These are phyloP conservation scores for Pichia exigua DNA, from an alignment of 805 yeast species.

Conservation along the genomic window DNA sequence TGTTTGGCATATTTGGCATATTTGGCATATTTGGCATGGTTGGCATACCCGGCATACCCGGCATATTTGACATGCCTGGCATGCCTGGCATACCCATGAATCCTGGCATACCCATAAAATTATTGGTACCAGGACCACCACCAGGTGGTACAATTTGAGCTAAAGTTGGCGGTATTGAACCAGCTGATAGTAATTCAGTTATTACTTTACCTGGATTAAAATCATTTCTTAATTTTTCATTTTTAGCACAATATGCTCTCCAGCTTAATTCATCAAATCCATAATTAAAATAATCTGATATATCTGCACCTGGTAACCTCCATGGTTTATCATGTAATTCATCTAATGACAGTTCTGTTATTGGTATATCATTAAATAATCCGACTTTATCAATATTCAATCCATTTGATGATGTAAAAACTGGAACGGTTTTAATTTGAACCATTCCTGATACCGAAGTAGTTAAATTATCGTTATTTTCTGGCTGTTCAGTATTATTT, in stretches of 20 bases:
- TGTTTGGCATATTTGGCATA: slow-evolving; percentile 11
- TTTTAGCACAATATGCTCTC: slow-evolving; percentile 86
- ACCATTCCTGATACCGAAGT: slow-evolving; percentile 15
- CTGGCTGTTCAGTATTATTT: slow-evolving; percentile 1
- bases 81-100: slow-evolving; percentile 19
- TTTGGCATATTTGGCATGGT: slow-evolving; percentile 7
- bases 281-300: slow-evolving; percentile 89
- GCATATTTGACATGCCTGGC: slow-evolving; percentile 10
- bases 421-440: slow-evolving; percentile 24
- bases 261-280: slow-evolving; percentile 96
- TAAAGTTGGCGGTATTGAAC: slow-evolving; percentile 23
- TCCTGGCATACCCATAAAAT: slow-evolving; percentile 16
- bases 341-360: slow-evolving; percentile 73
- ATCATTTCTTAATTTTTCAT: slow-evolving; percentile 71
- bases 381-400: slow-evolving; percentile 71
- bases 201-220: slow-evolving; percentile 77
- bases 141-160: slow-evolving; percentile 23
- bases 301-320: slow-evolving; percentile 95
- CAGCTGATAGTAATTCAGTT: slow-evolving; percentile 43
- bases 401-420: slow-evolving; percentile 32
- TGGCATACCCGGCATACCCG: slow-evolving; percentile 17
- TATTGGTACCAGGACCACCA: slow-evolving; percentile 14
- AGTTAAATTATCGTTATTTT: slow-evolving; percentile 5
- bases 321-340: slow-evolving; percentile 92
- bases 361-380: slow-evolving; percentile 68